Conservation (phyloP, 257 asterid genomes). For the Solanum sitiens region DNA sequence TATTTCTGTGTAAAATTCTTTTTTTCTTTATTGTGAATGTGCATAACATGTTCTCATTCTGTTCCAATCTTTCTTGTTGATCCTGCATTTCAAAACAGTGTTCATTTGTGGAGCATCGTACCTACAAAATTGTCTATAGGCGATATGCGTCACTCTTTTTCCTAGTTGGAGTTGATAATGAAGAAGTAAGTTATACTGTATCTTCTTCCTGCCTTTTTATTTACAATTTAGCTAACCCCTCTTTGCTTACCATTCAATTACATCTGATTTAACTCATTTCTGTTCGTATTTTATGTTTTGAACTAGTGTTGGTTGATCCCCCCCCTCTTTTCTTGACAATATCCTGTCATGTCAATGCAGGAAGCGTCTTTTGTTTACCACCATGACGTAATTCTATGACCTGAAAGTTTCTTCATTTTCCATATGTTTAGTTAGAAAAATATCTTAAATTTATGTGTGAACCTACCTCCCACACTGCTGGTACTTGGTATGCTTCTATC, state of each 20-base stretch:
- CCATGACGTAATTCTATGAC: neutral
- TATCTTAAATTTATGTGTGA: neutral
- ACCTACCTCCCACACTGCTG: neutral
- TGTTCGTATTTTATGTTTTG: neutral
- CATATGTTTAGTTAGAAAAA: neutral
- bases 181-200: slow-evolving; percentile 56
- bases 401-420: neutral
- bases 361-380: neutral
- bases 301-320: neutral
- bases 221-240: neutral
- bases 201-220: neutral
- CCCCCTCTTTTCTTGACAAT: neutral
- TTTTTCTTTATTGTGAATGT: neutral
- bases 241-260: neutral
- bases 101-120: slow-evolving; percentile 95
- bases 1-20: neutral
- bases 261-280: neutral
- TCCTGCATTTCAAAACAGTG: slow-evolving; percentile 44
- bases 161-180: slow-evolving; percentile 97
- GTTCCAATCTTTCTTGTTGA: neutral
- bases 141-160: slow-evolving; percentile 89
- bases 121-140: slow-evolving; percentile 84
- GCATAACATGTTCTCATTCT: neutral
- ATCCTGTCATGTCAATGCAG: neutral
- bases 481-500: neutral